Conservation (phyloP, 495 filamentous ascomycete species). For the Geoglossum glabrum region DNA sequence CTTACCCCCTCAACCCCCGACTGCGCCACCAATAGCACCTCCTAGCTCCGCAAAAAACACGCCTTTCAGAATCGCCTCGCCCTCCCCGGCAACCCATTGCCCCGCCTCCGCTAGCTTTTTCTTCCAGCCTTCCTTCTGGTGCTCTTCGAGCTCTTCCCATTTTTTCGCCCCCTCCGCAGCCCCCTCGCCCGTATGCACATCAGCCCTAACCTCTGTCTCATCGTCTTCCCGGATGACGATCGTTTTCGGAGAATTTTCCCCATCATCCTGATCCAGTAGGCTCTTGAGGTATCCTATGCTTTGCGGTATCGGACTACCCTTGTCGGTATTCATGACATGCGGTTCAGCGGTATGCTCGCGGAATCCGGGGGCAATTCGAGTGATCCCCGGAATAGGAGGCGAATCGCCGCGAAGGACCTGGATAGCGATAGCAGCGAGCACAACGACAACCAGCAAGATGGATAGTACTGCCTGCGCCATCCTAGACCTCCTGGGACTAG, state of each 20-base stretch:
- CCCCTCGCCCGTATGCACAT: slow-evolving; percentile 26
- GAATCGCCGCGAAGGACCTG: slow-evolving; percentile 42
- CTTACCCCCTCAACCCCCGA: no score
- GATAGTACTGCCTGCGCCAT: slow-evolving; percentile 27
- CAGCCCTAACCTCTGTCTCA: slow-evolving; percentile 14
- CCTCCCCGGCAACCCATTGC: slow-evolving; percentile 50
- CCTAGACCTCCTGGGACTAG: slow-evolving; percentile 27
- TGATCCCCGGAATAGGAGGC: slow-evolving; percentile 34
- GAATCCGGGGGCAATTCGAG: slow-evolving; percentile 13
- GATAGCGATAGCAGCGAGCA: slow-evolving; percentile 36
- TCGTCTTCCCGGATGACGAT: slow-evolving; percentile 14
- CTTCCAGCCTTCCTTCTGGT: slow-evolving; percentile 48
- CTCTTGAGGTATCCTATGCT: background rate
- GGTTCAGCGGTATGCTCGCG: slow-evolving; percentile 17
- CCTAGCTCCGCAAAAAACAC: slow-evolving; percentile 55
- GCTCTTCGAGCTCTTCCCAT: slow-evolving; percentile 44
- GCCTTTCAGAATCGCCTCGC: slow-evolving; percentile 50
- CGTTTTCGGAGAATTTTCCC: slow-evolving; percentile 8
- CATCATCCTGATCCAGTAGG: slow-evolving; percentile 1
- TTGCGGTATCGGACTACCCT: background rate
- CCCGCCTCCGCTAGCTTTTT: slow-evolving; percentile 44
- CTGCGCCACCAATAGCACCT: slow-evolving; percentile 29
- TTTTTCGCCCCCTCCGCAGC: slow-evolving; percentile 14
- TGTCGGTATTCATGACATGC: slow-evolving; percentile 9
- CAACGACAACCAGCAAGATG: slow-evolving; percentile 28